Evolutionary conservation across 768 basidiomycete genomes (phyloP).

Genomic region (Russula vinacea): DNA sequence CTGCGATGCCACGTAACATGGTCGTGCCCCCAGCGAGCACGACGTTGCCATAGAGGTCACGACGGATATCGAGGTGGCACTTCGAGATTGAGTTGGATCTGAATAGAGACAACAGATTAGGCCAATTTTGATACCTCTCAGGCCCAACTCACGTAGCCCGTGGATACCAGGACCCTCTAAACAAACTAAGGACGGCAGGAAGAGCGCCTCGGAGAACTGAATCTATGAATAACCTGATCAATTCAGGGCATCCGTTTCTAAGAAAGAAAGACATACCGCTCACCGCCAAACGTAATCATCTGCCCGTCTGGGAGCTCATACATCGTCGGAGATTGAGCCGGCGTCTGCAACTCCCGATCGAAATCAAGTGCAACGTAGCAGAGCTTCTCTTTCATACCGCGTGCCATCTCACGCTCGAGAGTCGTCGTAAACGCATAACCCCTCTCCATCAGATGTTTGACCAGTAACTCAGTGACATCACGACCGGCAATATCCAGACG

Average conservation of each 20-base stretch:
- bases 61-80: neutral
- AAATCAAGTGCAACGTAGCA: neutral
- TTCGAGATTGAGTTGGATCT: conserved; percentile 35
- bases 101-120: no score
- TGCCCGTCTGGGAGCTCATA: no score
- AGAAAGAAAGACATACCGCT: no score
- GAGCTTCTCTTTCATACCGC: neutral
- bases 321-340: neutral
- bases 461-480: neutral
- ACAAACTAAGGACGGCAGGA: no score
- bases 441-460: neutral
- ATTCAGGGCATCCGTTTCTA: no score
- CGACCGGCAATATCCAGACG: neutral
- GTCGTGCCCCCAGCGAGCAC: conserved; percentile 1
- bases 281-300: no score
- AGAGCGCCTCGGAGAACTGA: no score
- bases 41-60: conserved; percentile 1
- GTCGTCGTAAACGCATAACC: neutral
- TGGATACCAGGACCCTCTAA: no score
- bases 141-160: no score
- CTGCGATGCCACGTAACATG: neutral
- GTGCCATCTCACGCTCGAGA: neutral
- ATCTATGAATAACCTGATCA: no score
- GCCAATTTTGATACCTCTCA: no score
- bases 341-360: neutral